Evolutionary conservation across 257 asterid genomes (phyloP), one percentile per base, ranked within the genome.

Genomic region (Scutellaria galericulata): DNA sequence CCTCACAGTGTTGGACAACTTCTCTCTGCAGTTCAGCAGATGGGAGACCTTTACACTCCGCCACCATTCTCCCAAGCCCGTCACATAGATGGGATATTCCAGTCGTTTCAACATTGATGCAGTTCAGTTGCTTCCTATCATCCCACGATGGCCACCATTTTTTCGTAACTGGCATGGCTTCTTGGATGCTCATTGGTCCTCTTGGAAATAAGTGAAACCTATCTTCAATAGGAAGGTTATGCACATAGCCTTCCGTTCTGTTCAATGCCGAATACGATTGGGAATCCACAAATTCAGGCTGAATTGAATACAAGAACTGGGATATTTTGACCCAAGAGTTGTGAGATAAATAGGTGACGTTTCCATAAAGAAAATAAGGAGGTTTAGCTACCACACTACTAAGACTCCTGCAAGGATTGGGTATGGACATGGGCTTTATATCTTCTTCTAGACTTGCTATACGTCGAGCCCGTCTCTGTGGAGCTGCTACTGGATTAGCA

Each of bases 81-180:
- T 91, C 95, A 46, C 97, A 85, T 8, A 82, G 46, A 60, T 77
- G 78, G 72, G 90, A 61, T 50, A 75, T 3, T 57, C 82, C 87
- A 1, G 68, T 59, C 1, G 79, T 57, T 66, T 89, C 97, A 39
- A 77, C 79, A 45, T 63, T 77, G 70, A 91, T 74, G 78, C 69
- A 22, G 76, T 42, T 81, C 69, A 94, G 39, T 10, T 88, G 90
- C 83, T 82, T 83, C 82, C 99, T 86, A 7, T 84, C 78, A 71
- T 94, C 99, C 99, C 99, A 94, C 0, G 83, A 79, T 3, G 98
- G 99, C 99, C 96, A 89, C 90, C 90, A 91, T 76, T 80, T 87
- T 56, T 48, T 80, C 3, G 85, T 37, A 8, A 56, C 78, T 2
- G 97, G 97, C 66, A 87, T 48, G 46, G 87, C 93, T 81, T 87